Conservation (phyloP, 495 filamentous ascomycete genomes). For the Podospora pseudocomata region DNA sequence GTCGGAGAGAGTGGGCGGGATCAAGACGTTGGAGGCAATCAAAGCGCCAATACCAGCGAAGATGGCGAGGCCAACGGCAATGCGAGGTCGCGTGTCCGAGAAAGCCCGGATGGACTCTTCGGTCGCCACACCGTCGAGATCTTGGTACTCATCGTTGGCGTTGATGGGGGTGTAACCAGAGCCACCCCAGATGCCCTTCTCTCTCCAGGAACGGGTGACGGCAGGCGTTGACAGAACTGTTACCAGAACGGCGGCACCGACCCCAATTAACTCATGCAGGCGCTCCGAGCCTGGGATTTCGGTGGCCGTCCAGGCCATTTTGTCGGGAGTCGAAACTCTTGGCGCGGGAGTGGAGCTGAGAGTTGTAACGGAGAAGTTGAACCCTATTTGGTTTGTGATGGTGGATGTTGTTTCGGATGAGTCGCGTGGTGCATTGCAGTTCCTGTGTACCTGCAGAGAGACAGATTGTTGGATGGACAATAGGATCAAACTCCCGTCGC, state of each 20-base stretch:
- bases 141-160: conserved; percentile 39
- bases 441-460: not conserved
- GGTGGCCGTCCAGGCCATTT: not conserved
- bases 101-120: conserved; percentile 44
- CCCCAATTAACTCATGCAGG: conserved; percentile 10
- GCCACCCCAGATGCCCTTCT: not conserved
- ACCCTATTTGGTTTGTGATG: conserved; percentile 7
- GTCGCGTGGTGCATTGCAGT: conserved; percentile 11
- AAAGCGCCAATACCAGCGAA: conserved; percentile 37
- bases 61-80: conserved; percentile 31
- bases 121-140: conserved; percentile 53
- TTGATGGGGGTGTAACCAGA: conserved; percentile 9
- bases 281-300: conserved; percentile 17
- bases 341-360: not conserved
- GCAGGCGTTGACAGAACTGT: conserved; percentile 17
- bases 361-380: not conserved
- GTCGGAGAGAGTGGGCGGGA: conserved; percentile 8
- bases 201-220: conserved; percentile 5
- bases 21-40: conserved; percentile 20
- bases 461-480: not conserved
- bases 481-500: not conserved
- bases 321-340: conserved; percentile 6
- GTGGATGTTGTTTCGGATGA: conserved; percentile 7
- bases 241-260: conserved; percentile 11
- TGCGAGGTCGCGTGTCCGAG: conserved; percentile 38